Evolutionary conservation across 2,329 filamentous ascomycete species (phyloP).

Genomic region (Aspergillus quadricinctus): DNA sequence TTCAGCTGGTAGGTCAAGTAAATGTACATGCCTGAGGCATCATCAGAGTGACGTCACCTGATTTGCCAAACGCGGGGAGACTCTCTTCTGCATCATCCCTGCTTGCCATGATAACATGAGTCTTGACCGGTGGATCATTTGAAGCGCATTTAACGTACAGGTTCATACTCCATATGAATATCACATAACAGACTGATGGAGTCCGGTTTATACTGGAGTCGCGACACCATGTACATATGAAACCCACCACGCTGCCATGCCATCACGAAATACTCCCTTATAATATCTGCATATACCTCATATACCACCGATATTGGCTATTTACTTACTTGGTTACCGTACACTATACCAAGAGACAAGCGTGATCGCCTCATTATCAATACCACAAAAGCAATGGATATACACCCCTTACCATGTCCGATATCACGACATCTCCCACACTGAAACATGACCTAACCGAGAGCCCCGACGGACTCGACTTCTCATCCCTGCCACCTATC

Average conservation of each 20-base stretch:
- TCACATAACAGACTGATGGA: not conserved
- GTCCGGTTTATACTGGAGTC: not conserved
- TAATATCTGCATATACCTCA: not conserved
- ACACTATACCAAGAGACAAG: not conserved
- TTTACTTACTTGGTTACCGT: not conserved
- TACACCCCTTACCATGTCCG: conserved; percentile 1
- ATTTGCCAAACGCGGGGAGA: not conserved
- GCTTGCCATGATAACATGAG: not conserved
- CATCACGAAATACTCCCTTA: not conserved
- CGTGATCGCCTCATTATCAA: not conserved
- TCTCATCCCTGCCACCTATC: conserved; percentile 55
- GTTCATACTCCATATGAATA: not conserved
- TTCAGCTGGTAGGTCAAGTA: not conserved
- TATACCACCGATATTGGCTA: not conserved
- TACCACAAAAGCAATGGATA: not conserved
- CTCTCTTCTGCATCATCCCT: not conserved
- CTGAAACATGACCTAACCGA: conserved; percentile 2
- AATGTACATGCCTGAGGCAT: not conserved
- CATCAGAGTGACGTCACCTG: not conserved
- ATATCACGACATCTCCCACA: conserved; percentile 18
- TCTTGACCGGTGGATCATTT: not conserved
- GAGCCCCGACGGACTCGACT: conserved; percentile 8
- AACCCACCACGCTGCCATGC: not conserved
- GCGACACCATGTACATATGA: not conserved
- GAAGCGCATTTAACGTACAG: not conserved